Evolutionary conservation across 164 flowering plant species (phyloP), one percentile per base, ranked within the genome.

Genomic region (Santalum album): DNA sequence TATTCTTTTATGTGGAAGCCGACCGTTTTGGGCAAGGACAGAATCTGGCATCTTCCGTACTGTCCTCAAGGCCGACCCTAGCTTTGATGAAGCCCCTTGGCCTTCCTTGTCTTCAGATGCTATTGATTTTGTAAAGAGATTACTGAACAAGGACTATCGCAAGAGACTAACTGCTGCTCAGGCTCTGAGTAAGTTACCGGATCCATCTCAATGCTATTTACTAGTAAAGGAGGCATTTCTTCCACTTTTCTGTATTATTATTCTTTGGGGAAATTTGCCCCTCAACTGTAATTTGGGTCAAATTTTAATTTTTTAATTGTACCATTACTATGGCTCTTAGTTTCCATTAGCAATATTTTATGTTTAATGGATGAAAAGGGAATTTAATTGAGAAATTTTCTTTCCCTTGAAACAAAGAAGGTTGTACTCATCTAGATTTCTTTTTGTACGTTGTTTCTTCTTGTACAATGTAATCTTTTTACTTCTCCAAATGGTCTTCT

Each of bases 11-110:
- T 92, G 99, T 65, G 99, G 99, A 42, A 89, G 96, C 66, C 79
- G 99, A 34, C 99, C 99, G 12, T 92, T 92, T 61, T 89, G 99
- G 99, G 87, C 96, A 9, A 72, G 99, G 27, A 81, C 96, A 24
- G 99, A 92, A 64, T 92, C 99, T 17, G 96, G 96, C 47, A 89
- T 92, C 26, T 92, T 92, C 57, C 72, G 85, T 44, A 82, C 95
- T 57, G 91, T 92, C 49, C 80, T 92, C 4, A 92, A 86, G 56
- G 82, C 95, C 17, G 96, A 89, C 38, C 96, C 95, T 5, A 78
- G 73, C 58, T 92, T 89, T 67, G 96, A 92, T 51, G 98, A 92
- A 72, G 77, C 78, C 54, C 98, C 98, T 40, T 92, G 98, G 98
- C 96, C 96, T 49, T 75, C 86, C 46, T 71, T 89, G 67, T 88